Conservation (phyloP, 2,329 filamentous ascomycete species). For the Cladophialophora exuberans region DNA sequence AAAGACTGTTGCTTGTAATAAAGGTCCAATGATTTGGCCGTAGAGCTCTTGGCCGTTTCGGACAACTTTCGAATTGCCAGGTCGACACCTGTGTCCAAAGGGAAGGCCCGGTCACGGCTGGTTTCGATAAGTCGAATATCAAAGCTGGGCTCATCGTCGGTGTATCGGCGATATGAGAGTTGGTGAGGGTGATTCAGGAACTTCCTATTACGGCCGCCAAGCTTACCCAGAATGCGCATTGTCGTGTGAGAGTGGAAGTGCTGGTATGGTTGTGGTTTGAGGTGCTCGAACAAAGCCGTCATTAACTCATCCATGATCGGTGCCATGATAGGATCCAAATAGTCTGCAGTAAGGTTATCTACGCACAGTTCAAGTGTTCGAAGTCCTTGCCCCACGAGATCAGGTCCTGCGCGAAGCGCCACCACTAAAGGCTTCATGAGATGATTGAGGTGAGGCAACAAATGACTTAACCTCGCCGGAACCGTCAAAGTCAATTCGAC, state of each 20-base stretch:
- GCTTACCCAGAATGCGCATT: constrained; percentile 93
- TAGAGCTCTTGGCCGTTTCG: constrained; percentile 71
- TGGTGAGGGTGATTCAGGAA: constrained; percentile 88
- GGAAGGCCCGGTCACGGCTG: constrained; percentile 85
- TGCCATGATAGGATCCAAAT: constrained; percentile 97
- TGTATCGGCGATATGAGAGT: constrained; percentile 80
- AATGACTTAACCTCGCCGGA: constrained; percentile 87
- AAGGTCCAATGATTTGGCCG: constrained; percentile 67
- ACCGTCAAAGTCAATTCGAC: constrained; percentile 97
- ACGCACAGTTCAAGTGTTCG: constrained; percentile 95
- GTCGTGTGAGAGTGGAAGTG: constrained; percentile 98
- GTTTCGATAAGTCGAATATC: constrained; percentile 89
- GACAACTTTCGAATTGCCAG: constrained; percentile 85
- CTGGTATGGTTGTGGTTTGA: constrained; percentile 90
- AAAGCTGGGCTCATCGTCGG: constrained; percentile 85
- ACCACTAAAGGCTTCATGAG: constrained; percentile 98
- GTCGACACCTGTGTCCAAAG: constrained; percentile 82
- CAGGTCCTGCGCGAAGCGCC: constrained; percentile 84
- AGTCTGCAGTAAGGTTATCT: constrained; percentile 96
- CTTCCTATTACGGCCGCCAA: constrained; percentile 92
- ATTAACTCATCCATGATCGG: constrained; percentile 98
- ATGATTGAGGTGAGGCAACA: constrained; percentile 92
- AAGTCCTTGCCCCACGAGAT: constrained; percentile 91
- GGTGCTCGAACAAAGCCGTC: constrained; percentile 94
- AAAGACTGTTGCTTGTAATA: constrained; percentile 96